Conservation (phyloP, 2,329 filamentous ascomycete genomes). For the Didymella sp. region DNA sequence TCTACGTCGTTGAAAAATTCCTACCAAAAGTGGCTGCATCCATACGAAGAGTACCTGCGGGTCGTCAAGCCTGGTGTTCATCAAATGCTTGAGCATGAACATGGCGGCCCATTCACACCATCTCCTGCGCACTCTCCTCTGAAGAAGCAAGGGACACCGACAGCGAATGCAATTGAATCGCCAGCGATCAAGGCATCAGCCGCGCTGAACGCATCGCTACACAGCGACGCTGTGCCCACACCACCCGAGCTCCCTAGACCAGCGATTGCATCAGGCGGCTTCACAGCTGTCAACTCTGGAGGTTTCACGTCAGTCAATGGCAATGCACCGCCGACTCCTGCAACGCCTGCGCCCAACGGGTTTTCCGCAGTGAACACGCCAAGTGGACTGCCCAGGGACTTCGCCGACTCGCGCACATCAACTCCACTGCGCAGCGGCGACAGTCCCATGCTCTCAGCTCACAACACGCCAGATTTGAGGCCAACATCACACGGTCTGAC, state of each 20-base stretch:
- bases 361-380: conserved; percentile 67
- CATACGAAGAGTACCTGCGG: conserved; percentile 93
- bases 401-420: conserved; percentile 60
- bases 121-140: conserved; percentile 78
- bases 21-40: conserved; percentile 94
- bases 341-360: conserved; percentile 35
- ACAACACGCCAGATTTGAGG: conserved; percentile 70
- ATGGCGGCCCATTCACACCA: conserved; percentile 87
- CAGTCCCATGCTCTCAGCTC: conserved; percentile 69
- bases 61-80: conserved; percentile 95
- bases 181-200: conserved; percentile 67
- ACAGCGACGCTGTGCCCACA: conserved; percentile 42
- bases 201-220: conserved; percentile 63
- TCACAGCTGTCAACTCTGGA: conserved; percentile 73
- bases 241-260: conserved; percentile 64
- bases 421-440: conserved; percentile 66
- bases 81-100: conserved; percentile 90
- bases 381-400: conserved; percentile 61
- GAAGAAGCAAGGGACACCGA: conserved; percentile 63
- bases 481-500: conserved; percentile 58
- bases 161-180: conserved; percentile 66
- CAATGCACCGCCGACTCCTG: conserved; percentile 32
- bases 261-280: conserved; percentile 62
- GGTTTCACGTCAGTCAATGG: conserved; percentile 73
- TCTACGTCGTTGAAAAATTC: conserved; percentile 98